A percentile compares a stretch with the other conserved stretches of the same genome.
phyloP scores from a whole-genome alignment of 805 yeast species.

The Saturnispora zaruensis region DNA sequence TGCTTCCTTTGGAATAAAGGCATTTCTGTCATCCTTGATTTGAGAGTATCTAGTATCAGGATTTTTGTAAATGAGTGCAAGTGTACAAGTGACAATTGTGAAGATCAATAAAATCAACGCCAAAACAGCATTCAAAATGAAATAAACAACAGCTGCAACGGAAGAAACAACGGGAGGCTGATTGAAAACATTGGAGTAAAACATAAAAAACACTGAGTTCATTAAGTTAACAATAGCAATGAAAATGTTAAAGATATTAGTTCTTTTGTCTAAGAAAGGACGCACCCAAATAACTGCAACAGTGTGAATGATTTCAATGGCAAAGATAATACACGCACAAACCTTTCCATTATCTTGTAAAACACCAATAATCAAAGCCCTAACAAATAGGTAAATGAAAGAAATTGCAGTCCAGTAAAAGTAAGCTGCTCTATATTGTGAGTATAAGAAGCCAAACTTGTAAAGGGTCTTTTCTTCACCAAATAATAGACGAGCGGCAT shows the following conservation, averaged over 20 bases:
- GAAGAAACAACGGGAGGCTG: constrained; percentile 88
- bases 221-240: constrained; percentile 72
- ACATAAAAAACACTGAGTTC: constrained; percentile 79
- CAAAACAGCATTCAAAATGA: constrained; percentile 81
- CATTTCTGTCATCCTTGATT: constrained; percentile 90
- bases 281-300: constrained; percentile 57
- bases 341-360: constrained; percentile 73
- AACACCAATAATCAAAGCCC: constrained; percentile 80
- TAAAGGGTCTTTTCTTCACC: constrained; percentile 77
- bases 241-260: constrained; percentile 86
- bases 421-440: constrained; percentile 79
- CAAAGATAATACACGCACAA: constrained; percentile 72
- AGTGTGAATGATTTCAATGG: constrained; percentile 65
- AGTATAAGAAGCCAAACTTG: constrained; percentile 86
- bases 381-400: constrained; percentile 56
- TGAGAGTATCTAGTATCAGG: constrained; percentile 96
- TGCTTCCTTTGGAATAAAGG: constrained; percentile 74
- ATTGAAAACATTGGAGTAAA: constrained; percentile 75
- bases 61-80: constrained; percentile 79
- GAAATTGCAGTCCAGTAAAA: constrained; percentile 74
- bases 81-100: constrained; percentile 78
- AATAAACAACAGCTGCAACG: constrained; percentile 83
- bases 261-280: constrained; percentile 92
- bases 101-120: constrained; percentile 74
- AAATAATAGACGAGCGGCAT: constrained; percentile 84